A percentile compares a stretch with the other conserved stretches of the same genome.
These are phyloP conservation scores for Penicillium lagena DNA, from an alignment of 495 filamentous ascomycete species.

Conservation along the genomic window DNA sequence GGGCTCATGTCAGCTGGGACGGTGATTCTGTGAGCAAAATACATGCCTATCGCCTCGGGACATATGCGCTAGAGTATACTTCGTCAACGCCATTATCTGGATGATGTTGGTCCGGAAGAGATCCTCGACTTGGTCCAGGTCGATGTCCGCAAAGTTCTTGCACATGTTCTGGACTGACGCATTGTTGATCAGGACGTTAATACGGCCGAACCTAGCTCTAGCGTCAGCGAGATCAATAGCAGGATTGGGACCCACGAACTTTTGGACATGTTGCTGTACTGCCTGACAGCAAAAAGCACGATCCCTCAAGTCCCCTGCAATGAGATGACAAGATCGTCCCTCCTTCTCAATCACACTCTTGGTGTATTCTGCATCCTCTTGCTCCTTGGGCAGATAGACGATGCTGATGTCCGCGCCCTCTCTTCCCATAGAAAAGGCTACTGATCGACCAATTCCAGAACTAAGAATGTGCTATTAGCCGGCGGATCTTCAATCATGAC, in stretches of 20 bases:
- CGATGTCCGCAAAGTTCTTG: conserved; percentile 44
- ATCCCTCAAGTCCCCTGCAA: conserved; percentile 44
- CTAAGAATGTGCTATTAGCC: conserved; percentile 7
- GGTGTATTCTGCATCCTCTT: conserved; percentile 45
- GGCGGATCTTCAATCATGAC: background rate
- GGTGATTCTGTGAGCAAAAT: background rate
- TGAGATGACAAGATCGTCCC: conserved; percentile 35
- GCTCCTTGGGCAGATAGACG: conserved; percentile 44
- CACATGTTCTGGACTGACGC: conserved; percentile 51
- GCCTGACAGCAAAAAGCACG: conserved; percentile 37
- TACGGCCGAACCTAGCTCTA: conserved; percentile 26
- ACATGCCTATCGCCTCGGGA: conserved; percentile 39
- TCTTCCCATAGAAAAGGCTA: conserved; percentile 47
- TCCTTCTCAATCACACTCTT: conserved; percentile 42
- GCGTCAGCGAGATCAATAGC: background rate
- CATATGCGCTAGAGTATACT: conserved; percentile 53
- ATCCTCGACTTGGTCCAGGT: conserved; percentile 44
- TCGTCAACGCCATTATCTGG: conserved; percentile 56
- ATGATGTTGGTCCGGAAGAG: conserved; percentile 54
- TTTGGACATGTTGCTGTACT: conserved; percentile 46
- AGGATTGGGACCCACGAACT: conserved; percentile 12
- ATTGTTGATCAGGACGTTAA: conserved; percentile 59
- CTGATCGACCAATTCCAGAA: conserved; percentile 45
- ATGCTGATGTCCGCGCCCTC: conserved; percentile 50
- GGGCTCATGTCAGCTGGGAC: conserved; percentile 2